Evolutionary conservation across 192 early-diverging fungal species (phyloP), one percentile per base, ranked within the genome.

Genomic region (Coemansia javaensis): DNA sequence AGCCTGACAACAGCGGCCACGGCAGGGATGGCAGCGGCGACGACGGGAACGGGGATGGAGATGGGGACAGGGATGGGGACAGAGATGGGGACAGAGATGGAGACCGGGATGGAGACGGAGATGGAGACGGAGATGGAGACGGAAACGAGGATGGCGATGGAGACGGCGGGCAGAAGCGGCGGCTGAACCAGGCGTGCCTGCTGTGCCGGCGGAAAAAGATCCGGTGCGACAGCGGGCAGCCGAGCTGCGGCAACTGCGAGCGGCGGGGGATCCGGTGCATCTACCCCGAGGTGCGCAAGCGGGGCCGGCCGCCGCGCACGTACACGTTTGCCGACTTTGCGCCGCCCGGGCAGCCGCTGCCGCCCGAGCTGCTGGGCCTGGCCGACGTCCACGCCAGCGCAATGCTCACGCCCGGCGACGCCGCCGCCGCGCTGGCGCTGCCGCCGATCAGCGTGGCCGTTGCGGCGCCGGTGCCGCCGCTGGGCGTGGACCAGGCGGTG

Each of bases 241-340:
- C 74, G 7, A 66, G 55, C 56, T 77, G 74, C 39, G 41, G 56
- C 31, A 77, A 70, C 38, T 77, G 74, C 52, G 46, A 59, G 39
- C 61, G 58, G 27, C 53, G 74, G 35, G 74, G 67, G 12, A 71
- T 77, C 39, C 57, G 57, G 34, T 77, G 74, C 44, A 66, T 77
- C 4, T 77, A 77, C 33, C 71, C 71, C 11, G 71, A 74, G 37
- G 58, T 67, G 13, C 58, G 64, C 43, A 66, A 67, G 47, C 53
- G 71, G 5, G 71, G 71, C 11, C 58, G 71, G 9, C 71, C 71
- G 32, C 64, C 64, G 11, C 63, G 71, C n/a, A 63, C 53, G 50
- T 74, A 74, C 48, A 74, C 71, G 38, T 74, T 74, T 51, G 71
- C 71, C 11, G 71, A 66, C 35, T 63, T 74, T 67, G 71, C 55